phyloP scores from a whole-genome alignment of 768 basidiomycete genomes.

The Paxillus involutus region DNA sequence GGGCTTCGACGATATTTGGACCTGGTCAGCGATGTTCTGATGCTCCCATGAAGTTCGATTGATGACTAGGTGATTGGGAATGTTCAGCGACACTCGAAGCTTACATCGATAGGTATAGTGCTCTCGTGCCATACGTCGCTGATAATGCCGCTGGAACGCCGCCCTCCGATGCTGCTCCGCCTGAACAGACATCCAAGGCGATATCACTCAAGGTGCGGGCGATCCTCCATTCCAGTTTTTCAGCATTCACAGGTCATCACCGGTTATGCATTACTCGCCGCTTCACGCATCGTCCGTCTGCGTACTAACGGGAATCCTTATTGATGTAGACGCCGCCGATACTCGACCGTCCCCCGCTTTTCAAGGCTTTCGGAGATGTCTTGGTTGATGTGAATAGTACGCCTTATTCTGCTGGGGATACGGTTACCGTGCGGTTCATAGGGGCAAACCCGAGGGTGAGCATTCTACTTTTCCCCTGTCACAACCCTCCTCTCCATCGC shows the following conservation, averaged over 20 bases:
- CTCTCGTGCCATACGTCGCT: constrained; percentile 62
- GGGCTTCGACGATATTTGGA: constrained; percentile 78
- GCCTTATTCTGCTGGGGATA: constrained; percentile 56
- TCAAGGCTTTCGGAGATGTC: constrained; percentile 62
- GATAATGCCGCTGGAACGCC: constrained; percentile 47
- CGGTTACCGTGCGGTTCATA: constrained; percentile 62
- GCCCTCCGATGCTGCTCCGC: constrained; percentile 62
- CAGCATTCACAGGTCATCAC: no score
- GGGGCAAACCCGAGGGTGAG: constrained; percentile 78
- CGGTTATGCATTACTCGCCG: no score
- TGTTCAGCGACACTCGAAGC: constrained; percentile 69
- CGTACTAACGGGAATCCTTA: neutral
- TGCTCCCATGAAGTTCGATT: neutral
- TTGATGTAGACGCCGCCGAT: constrained; percentile 54
- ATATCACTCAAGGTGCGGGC: constrained; percentile 62
- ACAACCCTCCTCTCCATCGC: neutral
- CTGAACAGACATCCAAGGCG: constrained; percentile 61
- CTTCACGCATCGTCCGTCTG: neutral
- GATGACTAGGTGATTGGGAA: neutral
- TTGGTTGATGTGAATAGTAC: constrained; percentile 50
- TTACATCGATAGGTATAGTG: constrained; percentile 74
- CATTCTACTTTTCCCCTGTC: constrained; percentile 1
- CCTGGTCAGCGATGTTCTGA: constrained; percentile 48
- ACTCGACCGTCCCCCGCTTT: constrained; percentile 55
- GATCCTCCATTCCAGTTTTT: neutral